Percentiles rank a stretch among this genome's conserved stretches.
phyloP scores from a whole-genome alignment of 23 red algal genomes.

The Gracilariopsis chorda region DNA sequence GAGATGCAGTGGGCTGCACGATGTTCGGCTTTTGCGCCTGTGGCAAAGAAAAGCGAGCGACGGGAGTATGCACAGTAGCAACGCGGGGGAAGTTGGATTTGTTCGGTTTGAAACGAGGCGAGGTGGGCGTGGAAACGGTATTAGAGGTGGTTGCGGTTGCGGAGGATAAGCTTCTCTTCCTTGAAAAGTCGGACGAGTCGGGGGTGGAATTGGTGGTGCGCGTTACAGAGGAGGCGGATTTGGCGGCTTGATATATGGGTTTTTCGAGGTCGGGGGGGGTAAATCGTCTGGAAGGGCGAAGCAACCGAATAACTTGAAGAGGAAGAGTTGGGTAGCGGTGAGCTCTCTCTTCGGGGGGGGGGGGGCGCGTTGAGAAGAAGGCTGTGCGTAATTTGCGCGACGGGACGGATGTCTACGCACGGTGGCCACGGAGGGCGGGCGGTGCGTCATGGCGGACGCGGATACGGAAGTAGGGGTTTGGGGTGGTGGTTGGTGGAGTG shows the following conservation, averaged over 20 bases:
- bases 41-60: background rate
- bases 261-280: background rate
- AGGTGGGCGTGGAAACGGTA: background rate
- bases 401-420: background rate
- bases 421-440: background rate
- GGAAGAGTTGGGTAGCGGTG: background rate
- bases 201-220: background rate
- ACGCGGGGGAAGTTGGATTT: background rate
- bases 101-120: background rate
- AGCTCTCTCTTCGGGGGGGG: constrained; percentile 12
- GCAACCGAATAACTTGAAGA: constrained; percentile 28
- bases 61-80: background rate
- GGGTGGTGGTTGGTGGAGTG: too few species aligned
- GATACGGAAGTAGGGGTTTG: too few species aligned
- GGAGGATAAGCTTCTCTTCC: background rate
- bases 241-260: constrained; percentile 8
- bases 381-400: background rate
- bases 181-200: background rate
- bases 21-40: too few species aligned
- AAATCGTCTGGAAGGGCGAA: constrained; percentile 7
- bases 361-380: background rate
- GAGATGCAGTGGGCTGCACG: too few species aligned
- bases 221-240: background rate
- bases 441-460: background rate
- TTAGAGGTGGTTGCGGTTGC: background rate